Conservation (phyloP, 2,329 filamentous ascomycete genomes). For the Aphanoascus verrucosus region DNA sequence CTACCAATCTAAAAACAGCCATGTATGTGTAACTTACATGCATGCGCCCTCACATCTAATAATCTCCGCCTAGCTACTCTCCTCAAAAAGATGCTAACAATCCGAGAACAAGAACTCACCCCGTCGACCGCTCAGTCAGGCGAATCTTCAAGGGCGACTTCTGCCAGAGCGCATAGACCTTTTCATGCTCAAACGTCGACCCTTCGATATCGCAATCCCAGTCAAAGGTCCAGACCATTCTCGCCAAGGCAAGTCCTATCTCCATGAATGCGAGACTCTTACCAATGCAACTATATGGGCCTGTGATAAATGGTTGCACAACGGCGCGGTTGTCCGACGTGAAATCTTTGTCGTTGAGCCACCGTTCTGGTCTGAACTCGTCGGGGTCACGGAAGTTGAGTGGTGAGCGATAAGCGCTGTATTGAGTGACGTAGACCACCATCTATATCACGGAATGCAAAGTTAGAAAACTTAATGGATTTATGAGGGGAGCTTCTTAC, state of each 20-base stretch:
- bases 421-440: constrained; percentile 14
- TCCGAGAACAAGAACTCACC: too few species aligned
- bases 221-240: constrained; percentile 20
- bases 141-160: background rate
- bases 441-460: background rate
- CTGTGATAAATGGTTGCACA: constrained; percentile 17
- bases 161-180: background rate
- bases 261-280: constrained; percentile 17
- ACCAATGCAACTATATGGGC: constrained; percentile 16
- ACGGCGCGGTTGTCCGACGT: constrained; percentile 12
- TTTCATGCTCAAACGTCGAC: constrained; percentile 1
- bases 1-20: too few species aligned
- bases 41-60: too few species aligned
- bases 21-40: too few species aligned
- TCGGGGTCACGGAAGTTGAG: constrained; percentile 18
- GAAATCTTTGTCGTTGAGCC: constrained; percentile 13
- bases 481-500: constrained; percentile 2
- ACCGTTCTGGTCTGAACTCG: constrained; percentile 19
- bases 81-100: too few species aligned
- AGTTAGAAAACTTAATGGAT: too few species aligned
- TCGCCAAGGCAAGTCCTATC: constrained; percentile 17
- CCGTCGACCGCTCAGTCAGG: too few species aligned
- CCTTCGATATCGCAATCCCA: constrained; percentile 14
- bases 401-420: constrained; percentile 11
- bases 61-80: too few species aligned